Evolutionary conservation across 345 rosid species (phyloP).

Genomic region (Luvunga scandens): DNA sequence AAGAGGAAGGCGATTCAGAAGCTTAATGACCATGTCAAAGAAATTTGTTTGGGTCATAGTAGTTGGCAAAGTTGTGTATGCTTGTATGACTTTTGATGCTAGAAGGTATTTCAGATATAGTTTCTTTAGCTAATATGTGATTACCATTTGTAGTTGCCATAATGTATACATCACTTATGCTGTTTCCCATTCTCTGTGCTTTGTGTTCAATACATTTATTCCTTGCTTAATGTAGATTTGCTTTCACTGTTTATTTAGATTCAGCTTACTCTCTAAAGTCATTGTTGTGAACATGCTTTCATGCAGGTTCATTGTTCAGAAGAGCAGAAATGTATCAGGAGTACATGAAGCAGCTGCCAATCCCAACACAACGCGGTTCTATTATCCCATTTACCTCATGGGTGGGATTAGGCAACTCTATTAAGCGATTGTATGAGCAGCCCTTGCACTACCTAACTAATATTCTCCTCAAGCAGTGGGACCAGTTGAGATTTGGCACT

Average conservation of each 20-base stretch:
- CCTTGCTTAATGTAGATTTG: neutral
- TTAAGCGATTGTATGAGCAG: conserved; percentile 70
- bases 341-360: conserved; percentile 66
- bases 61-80: neutral
- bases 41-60: neutral
- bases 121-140: neutral
- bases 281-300: conserved; percentile 4
- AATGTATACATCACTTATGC: neutral
- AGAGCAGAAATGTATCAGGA: conserved; percentile 81
- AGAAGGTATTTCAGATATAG: neutral
- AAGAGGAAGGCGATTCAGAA: neutral
- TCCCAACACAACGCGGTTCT: conserved; percentile 67
- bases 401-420: conserved; percentile 71
- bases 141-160: neutral
- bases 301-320: conserved; percentile 38
- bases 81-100: neutral
- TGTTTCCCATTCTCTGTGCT: neutral
- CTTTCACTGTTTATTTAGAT: neutral
- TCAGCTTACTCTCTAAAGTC: neutral
- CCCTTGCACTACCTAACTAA: conserved; percentile 92
- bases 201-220: neutral
- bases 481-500: conserved; percentile 50
- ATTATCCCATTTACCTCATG: conserved; percentile 72
- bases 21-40: neutral
- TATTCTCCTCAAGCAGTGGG: conserved; percentile 65